Base-by-base conservation (phyloP, 805 yeast species). In the Sugiyamaella americana region DNA sequence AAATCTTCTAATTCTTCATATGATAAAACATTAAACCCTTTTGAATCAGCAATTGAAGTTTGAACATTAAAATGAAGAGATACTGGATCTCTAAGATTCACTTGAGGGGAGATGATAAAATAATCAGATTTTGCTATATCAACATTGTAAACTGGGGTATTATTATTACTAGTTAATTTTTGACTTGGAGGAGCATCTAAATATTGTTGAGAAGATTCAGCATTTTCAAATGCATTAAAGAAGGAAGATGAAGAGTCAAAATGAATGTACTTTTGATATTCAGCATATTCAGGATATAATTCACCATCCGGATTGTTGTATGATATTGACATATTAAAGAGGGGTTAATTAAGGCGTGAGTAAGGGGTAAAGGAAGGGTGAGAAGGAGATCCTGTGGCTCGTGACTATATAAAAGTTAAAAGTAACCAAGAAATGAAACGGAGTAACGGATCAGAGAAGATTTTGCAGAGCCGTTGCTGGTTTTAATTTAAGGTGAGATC, bases 1-100 rank as follows among this genome's bases (percentile, higher is more conserved):
- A 41, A 37, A 19, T 53, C 56, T 19, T 56, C 54, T 5, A 58
- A 44, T 42, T 58, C 62, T 34, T 53, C 51, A 41, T 56, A 56
- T 3, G 60, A 56, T 44, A 56, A 38, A 5, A 58, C 39, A 40
- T 48, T 45, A 45, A 36, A 54, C 26, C 59, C 59, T 26, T 55
- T 48, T 10, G 61, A 53, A 35, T 54, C 60, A 3, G 57, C 54
- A 13, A 58, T 55, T 10, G 59, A 49, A 4, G 56, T 38, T 49
- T 58, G 61, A 19, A 58, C 60, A 48, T 57, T 46, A 40, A 51
- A 58, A 48, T 58, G 58, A 41, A 58, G 44, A 2, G 53, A 41
- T 21, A 58, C 49, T 4, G 55, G 55, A 34, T 58, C 62, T 10
- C 46, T 30, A 23, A 48, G 34, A 43, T 56, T 54, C 35, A 58